Evolutionary conservation across 2,329 filamentous ascomycete species (phyloP).

Genomic region (Phialocephala sp.): DNA sequence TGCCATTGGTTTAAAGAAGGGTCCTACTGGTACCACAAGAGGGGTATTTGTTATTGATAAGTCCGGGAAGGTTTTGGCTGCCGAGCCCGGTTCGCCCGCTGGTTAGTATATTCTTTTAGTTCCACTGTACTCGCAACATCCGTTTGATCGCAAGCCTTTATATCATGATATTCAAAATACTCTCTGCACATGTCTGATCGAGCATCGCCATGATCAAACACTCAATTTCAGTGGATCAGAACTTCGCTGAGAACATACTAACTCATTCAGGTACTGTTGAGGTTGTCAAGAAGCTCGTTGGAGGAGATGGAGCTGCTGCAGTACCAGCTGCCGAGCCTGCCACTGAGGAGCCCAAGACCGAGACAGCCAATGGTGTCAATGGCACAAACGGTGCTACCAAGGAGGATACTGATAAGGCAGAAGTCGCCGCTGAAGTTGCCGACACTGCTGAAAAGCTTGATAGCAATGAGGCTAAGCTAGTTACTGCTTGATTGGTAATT

Average conservation of each 20-base stretch:
- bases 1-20: conserved; percentile 90
- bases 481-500: conserved; percentile 15
- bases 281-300: conserved; percentile 74
- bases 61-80: conserved; percentile 77
- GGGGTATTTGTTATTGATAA: conserved; percentile 91
- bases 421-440: conserved; percentile 48
- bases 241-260: neutral
- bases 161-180: neutral
- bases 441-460: conserved; percentile 49
- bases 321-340: conserved; percentile 25
- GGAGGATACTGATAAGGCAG: conserved; percentile 40
- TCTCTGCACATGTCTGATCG: neutral
- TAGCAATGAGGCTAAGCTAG: conserved; percentile 33
- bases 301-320: conserved; percentile 42
- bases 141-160: neutral
- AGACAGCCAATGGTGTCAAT: conserved; percentile 28
- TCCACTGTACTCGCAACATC: neutral
- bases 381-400: conserved; percentile 33
- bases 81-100: conserved; percentile 76
- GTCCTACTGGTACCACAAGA: conserved; percentile 77
- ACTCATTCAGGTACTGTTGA: conserved; percentile 64
- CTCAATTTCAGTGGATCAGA: no score
- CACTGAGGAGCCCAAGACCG: conserved; percentile 32
- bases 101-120: conserved; percentile 37
- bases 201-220: neutral